Conservation (phyloP, 2,329 filamentous ascomycete genomes). For the Chaetomium globosum region DNA sequence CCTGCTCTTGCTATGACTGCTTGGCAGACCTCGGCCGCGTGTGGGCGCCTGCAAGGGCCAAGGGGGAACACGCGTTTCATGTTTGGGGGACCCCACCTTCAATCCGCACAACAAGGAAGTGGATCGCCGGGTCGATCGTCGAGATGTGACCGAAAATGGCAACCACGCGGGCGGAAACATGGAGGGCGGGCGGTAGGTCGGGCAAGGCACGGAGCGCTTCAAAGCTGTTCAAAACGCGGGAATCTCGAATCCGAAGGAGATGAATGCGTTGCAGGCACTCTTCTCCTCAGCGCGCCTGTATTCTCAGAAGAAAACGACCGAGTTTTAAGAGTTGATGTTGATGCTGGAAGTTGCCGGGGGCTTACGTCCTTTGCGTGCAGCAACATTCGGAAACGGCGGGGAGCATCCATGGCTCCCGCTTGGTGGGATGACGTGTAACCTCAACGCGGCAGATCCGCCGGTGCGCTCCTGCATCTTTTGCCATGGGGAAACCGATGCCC, state of each 20-base stretch:
- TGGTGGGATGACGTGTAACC: conserved; percentile 4
- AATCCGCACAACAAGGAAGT: background rate
- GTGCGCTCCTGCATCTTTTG: background rate
- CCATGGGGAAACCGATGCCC: background rate
- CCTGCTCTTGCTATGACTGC: background rate
- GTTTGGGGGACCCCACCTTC: conserved; percentile 8
- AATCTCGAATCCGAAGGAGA: background rate
- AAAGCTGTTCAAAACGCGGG: background rate
- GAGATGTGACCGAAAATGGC: conserved; percentile 2
- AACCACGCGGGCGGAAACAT: background rate
- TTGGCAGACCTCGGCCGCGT: background rate
- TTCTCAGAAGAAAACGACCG: background rate
- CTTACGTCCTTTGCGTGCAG: background rate
- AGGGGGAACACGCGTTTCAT: conserved; percentile 15
- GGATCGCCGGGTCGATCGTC: conserved; percentile 19
- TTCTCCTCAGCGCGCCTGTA: background rate
- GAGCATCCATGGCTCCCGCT: background rate
- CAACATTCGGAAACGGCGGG: background rate
- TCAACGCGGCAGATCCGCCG: background rate
- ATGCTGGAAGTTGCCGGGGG: background rate
- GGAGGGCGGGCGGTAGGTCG: no score
- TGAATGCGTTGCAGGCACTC: background rate
- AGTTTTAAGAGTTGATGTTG: background rate
- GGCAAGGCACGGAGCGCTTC: background rate
- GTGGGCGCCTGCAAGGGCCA: conserved; percentile 3